These are phyloP conservation scores for Polytolypa hystricis DNA, from an alignment of 2,329 filamentous ascomycete species.

Conservation along the genomic window DNA sequence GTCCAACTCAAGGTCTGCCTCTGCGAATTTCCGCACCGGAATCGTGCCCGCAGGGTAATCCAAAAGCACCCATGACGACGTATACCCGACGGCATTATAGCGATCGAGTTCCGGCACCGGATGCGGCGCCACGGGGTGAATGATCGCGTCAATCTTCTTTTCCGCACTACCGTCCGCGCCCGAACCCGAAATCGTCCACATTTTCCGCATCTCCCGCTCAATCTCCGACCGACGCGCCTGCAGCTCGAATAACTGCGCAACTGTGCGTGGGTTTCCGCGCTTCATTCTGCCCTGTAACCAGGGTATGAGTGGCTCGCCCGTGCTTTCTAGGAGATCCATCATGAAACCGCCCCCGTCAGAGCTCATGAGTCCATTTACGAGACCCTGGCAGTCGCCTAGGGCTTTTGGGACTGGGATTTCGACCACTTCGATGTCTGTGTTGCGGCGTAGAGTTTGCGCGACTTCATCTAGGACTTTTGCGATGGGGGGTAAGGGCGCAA, in stretches of 20 bases:
- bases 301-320: slow-evolving; percentile 46
- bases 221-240: slow-evolving; percentile 43
- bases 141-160: slow-evolving; percentile 45
- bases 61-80: slow-evolving; percentile 48
- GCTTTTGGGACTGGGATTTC: slow-evolving; percentile 44
- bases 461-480: slow-evolving; percentile 31
- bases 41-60: slow-evolving; percentile 51
- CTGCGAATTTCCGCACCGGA: slow-evolving; percentile 41
- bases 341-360: slow-evolving; percentile 46
- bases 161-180: slow-evolving; percentile 23
- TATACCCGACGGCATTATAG: slow-evolving; percentile 54
- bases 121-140: slow-evolving; percentile 54
- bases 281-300: slow-evolving; percentile 46
- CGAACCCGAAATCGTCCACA: slow-evolving; percentile 38
- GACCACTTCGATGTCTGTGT: slow-evolving; percentile 43
- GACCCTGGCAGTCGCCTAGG: slow-evolving; percentile 44
- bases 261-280: slow-evolving; percentile 36
- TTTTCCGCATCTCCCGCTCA: slow-evolving; percentile 44
- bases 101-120: slow-evolving; percentile 51
- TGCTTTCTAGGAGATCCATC: slow-evolving; percentile 46
- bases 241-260: slow-evolving; percentile 41
- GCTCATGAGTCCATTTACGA: slow-evolving; percentile 48
- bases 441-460: slow-evolving; percentile 20
- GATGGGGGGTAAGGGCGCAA: slow-evolving; percentile 29
- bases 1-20: slow-evolving; percentile 40